Evolutionary conservation across 306 rosid species (phyloP).

Genomic region (Herpetospermum pedunculosum): DNA sequence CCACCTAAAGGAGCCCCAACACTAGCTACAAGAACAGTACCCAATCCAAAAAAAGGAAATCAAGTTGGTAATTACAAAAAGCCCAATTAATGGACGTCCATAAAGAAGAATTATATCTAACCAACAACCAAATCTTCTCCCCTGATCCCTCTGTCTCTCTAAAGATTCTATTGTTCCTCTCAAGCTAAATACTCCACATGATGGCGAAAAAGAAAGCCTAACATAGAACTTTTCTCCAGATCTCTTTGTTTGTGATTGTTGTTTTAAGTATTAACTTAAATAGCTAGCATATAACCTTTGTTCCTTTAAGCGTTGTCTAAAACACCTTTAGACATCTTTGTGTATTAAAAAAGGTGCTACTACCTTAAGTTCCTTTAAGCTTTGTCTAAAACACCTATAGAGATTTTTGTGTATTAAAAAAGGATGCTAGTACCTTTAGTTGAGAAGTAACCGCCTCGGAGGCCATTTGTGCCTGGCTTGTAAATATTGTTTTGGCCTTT

Average conservation of each 20-base stretch:
- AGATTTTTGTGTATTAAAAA: neutral
- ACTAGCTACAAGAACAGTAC: too few relatives aligned
- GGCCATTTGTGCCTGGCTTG: neutral
- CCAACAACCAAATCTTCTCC: too few relatives aligned
- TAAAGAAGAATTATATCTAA: too few relatives aligned
- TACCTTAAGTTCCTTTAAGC: neutral
- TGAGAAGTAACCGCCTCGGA: neutral
- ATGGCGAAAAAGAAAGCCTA: too few relatives aligned
- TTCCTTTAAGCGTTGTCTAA: neutral
- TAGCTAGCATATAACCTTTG: neutral
- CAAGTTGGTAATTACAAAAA: too few relatives aligned
- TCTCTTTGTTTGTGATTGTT: neutral
- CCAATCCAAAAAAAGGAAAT: too few relatives aligned
- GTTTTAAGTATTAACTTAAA: neutral
- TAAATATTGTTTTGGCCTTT: neutral
- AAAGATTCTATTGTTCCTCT: too few relatives aligned
- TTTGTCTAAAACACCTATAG: neutral
- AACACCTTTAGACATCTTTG: neutral
- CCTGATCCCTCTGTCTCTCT: too few relatives aligned
- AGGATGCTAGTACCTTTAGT: too few relatives aligned
- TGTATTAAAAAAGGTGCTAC: neutral
- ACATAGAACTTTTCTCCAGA: neutral
- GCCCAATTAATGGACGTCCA: too few relatives aligned
- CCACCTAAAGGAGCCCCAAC: too few relatives aligned
- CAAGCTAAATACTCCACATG: too few relatives aligned